phyloP scores from a whole-genome alignment of 352 stramenopile genomes.

The Pythium phragmiticola region DNA sequence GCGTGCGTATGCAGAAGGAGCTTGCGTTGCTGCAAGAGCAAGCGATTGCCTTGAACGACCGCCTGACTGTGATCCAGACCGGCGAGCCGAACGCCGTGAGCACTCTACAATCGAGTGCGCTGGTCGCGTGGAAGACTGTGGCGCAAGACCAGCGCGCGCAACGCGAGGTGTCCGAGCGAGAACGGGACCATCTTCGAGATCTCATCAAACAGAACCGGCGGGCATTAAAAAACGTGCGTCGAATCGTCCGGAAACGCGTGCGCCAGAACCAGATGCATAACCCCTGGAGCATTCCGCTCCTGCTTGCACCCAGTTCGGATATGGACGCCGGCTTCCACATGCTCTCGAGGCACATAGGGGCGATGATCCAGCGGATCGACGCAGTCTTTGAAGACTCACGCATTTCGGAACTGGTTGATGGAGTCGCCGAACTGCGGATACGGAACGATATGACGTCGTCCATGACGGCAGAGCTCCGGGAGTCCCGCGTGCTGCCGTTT shows the following conservation, averaged over 20 bases:
- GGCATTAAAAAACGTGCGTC: not conserved
- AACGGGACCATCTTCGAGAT: not conserved
- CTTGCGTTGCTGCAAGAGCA: not conserved
- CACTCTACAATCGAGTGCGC: not conserved
- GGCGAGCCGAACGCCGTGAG: not conserved
- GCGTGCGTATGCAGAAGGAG: not conserved
- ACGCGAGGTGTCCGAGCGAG: not conserved
- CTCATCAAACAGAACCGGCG: not conserved
- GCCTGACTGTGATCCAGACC: not conserved
- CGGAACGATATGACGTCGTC: not conserved
- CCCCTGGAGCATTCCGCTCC: too few relatives aligned
- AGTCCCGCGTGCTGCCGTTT: slow-evolving; percentile 17
- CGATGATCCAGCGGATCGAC: slow-evolving; percentile 5
- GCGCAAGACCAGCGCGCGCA: not conserved
- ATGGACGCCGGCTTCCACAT: not conserved
- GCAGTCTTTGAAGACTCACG: not conserved
- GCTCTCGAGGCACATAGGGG: too few relatives aligned
- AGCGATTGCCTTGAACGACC: not conserved
- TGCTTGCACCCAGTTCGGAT: too few relatives aligned
- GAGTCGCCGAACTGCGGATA: not conserved
- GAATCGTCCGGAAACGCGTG: not conserved
- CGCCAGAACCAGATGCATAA: too few relatives aligned
- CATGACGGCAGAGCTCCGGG: slow-evolving; percentile 2
- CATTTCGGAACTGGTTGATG: slow-evolving; percentile 1
- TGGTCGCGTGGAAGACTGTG: not conserved